Percentiles rank a stretch among this genome's conserved stretches.
These are phyloP conservation scores for Onygenales sp. DNA, from an alignment of 2,329 filamentous ascomycete species.

Conservation along the genomic window DNA sequence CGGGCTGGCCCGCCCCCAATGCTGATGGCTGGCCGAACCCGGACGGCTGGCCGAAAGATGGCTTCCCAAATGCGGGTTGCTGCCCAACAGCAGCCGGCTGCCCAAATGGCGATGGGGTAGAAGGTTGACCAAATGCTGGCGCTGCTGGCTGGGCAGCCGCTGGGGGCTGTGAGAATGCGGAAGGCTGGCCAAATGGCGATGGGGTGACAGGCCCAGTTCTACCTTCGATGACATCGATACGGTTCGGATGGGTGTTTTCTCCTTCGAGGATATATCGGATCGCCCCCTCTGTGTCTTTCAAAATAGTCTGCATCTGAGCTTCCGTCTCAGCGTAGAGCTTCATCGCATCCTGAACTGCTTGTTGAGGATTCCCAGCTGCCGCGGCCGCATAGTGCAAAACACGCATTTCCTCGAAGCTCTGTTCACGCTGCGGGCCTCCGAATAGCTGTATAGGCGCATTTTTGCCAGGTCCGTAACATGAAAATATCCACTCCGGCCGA, in stretches of 20 bases:
- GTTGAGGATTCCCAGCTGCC: constrained; percentile 49
- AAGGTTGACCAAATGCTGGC: constrained; percentile 20
- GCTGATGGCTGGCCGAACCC: constrained; percentile 18
- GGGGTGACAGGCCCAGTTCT: constrained; percentile 15
- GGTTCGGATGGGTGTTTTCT: constrained; percentile 64
- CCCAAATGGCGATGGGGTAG: constrained; percentile 18
- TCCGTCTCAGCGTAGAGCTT: constrained; percentile 55
- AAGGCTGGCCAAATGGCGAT: constrained; percentile 14
- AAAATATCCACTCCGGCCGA: constrained; percentile 74
- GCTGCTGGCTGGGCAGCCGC: constrained; percentile 17
- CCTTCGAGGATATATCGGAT: constrained; percentile 58
- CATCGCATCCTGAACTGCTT: constrained; percentile 42
- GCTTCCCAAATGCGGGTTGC: constrained; percentile 15
- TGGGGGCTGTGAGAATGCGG: constrained; percentile 26
- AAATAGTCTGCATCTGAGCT: constrained; percentile 61
- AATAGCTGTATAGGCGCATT: constrained; percentile 76
- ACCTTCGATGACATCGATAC: constrained; percentile 45
- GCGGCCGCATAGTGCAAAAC: constrained; percentile 58
- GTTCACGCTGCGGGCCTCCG: constrained; percentile 67
- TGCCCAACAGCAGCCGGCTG: constrained; percentile 15
- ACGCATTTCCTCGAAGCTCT: constrained; percentile 81
- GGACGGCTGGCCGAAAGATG: constrained; percentile 27
- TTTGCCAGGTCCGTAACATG: constrained; percentile 69
- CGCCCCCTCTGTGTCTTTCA: constrained; percentile 62
- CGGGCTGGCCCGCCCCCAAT: constrained; percentile 18